phyloP scores from a whole-genome alignment of 106 monocot genomes.

The Chionographis japonica region DNA sequence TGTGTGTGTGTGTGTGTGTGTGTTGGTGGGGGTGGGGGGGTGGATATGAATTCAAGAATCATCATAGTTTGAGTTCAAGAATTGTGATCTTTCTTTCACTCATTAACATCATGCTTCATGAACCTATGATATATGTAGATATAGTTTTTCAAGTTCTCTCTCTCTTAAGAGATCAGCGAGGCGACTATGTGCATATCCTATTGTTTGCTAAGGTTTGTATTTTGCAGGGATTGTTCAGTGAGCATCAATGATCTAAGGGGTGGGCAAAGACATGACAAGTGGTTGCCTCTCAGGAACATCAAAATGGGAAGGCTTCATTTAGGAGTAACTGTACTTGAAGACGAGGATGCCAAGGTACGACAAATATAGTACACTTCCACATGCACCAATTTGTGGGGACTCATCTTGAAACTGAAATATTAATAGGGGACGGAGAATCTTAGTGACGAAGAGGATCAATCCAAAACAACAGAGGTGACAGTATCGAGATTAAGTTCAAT shows the following conservation, averaged over 20 bases:
- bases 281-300: constrained; percentile 61
- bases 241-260: constrained; percentile 51
- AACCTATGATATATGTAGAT: too few species aligned
- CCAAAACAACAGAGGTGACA: constrained; percentile 1
- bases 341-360: constrained; percentile 32
- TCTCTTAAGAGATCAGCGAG: too few species aligned
- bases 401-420: background rate
- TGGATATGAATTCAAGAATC: too few species aligned
- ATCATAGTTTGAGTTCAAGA: too few species aligned
- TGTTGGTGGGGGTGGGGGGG: too few species aligned
- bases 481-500: background rate
- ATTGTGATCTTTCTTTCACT: too few species aligned
- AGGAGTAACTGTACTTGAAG: constrained; percentile 67
- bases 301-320: constrained; percentile 78
- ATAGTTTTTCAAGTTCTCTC: too few species aligned
- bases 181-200: too few species aligned
- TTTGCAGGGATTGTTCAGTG: constrained; percentile 48
- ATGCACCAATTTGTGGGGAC: background rate
- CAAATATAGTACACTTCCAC: background rate
- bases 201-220: too few species aligned
- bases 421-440: constrained; percentile 13
- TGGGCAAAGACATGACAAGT: constrained; percentile 83
- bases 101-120: too few species aligned
- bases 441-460: background rate
- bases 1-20: too few species aligned